phyloP scores from a whole-genome alignment of 1,284 basidiomycete species.

The Gymnopus androsaceus region DNA sequence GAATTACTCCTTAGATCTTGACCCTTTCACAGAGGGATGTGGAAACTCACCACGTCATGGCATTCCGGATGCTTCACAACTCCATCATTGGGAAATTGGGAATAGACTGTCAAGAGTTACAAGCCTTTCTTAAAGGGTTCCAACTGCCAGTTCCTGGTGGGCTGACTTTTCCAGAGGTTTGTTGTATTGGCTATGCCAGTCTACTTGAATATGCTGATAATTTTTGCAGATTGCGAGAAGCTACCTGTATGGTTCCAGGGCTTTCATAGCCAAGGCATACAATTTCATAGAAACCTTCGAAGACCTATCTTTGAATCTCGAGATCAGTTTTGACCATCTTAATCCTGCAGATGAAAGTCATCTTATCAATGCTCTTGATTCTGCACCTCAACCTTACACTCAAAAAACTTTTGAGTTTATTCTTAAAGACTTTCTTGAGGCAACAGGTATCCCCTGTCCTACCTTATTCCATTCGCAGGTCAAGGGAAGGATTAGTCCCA shows the following conservation, averaged over 20 bases:
- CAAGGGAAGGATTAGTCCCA: not conserved
- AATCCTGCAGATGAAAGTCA: not conserved
- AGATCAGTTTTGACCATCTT: not conserved
- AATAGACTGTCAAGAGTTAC: too few species aligned
- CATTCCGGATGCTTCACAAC: not conserved
- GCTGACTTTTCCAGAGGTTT: too few species aligned
- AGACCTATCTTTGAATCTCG: too few species aligned
- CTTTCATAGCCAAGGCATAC: too few species aligned
- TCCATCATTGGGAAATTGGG: not conserved
- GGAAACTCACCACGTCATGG: not conserved
- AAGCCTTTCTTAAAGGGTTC: too few species aligned
- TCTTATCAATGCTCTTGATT: not conserved
- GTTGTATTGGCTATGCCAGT: too few species aligned
- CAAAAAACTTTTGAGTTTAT: not conserved
- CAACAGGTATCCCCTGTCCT: not conserved
- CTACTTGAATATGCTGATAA: too few species aligned
- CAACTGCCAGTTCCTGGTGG: too few species aligned
- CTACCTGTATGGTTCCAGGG: too few species aligned
- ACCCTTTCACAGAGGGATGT: not conserved
- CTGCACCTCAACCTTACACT: not conserved
- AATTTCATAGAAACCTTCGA: too few species aligned
- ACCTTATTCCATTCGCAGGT: not conserved
- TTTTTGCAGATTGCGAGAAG: too few species aligned
- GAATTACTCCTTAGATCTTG: not conserved
- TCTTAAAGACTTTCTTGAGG: conserved; percentile 1